Conservation (phyloP, 164 flowering plant genomes). For the Pachysandra terminalis region DNA sequence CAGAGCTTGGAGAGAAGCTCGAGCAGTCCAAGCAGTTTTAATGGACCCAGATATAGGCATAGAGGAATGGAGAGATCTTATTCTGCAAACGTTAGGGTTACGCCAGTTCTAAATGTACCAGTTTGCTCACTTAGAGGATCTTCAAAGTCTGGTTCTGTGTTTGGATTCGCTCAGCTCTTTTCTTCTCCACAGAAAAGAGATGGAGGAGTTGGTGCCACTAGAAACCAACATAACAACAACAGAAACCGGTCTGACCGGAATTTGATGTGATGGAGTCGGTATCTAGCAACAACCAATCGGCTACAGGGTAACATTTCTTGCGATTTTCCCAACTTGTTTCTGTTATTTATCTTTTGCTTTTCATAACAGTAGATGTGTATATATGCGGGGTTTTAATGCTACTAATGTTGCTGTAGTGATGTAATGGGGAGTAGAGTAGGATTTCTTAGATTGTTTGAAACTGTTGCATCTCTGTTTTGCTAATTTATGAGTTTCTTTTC, state of each 20-base stretch:
- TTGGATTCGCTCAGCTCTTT: conserved; percentile 72
- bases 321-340: neutral
- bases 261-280: conserved; percentile 10
- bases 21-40: conserved; percentile 90
- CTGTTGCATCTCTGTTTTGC: neutral
- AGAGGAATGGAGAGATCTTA: conserved; percentile 89
- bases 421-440: too few species aligned
- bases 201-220: conserved; percentile 3
- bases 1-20: conserved; percentile 85
- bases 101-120: conserved; percentile 92
- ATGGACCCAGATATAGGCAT: conserved; percentile 57
- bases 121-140: conserved; percentile 75
- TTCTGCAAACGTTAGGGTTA: conserved; percentile 74
- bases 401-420: too few species aligned
- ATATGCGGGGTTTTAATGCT: neutral
- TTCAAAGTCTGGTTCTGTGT: conserved; percentile 59
- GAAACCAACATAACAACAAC: conserved; percentile 12
- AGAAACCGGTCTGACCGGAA: conserved; percentile 42
- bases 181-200: conserved; percentile 58
- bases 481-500: too few species aligned
- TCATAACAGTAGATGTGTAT: conserved; percentile 1
- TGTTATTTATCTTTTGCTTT: neutral
- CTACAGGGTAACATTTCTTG: neutral
- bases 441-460: neutral
- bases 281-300: neutral